Evolutionary conservation across 2,329 filamentous ascomycete species (phyloP).

Genomic region (Penicillium sumatraense): DNA sequence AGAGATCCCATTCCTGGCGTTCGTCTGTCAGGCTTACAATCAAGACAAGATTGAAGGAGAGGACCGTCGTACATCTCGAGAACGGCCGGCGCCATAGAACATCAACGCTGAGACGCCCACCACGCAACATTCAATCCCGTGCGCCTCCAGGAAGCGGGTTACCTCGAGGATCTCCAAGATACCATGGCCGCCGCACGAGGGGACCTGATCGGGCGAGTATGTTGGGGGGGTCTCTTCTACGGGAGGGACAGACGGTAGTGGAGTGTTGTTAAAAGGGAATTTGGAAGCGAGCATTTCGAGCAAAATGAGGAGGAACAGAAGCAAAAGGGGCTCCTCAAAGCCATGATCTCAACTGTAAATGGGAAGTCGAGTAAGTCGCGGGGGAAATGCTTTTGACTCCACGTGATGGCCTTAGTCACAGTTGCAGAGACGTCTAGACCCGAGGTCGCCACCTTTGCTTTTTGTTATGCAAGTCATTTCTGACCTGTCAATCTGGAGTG

Average conservation of each 20-base stretch:
- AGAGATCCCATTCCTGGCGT: constrained; percentile 34
- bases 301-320: not conserved
- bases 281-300: constrained; percentile 24
- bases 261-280: constrained; percentile 14
- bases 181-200: constrained; percentile 29
- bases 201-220: constrained; percentile 24
- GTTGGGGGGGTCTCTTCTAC: constrained; percentile 17
- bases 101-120: constrained; percentile 34
- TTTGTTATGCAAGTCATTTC: not conserved
- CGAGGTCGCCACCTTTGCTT: not conserved
- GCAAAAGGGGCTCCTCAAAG: not conserved
- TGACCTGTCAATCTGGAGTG: not conserved
- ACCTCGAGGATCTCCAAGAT: constrained; percentile 32
- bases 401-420: constrained; percentile 25
- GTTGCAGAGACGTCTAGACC: constrained; percentile 18
- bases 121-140: constrained; percentile 34
- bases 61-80: constrained; percentile 28
- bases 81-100: constrained; percentile 32
- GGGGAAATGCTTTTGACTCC: constrained; percentile 18
- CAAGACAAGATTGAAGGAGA: not conserved
- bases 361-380: constrained; percentile 8
- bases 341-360: not conserved
- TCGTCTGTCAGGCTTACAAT: constrained; percentile 5
- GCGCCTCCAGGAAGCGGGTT: constrained; percentile 30
- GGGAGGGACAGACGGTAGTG: constrained; percentile 16